Evolutionary conservation across 495 filamentous ascomycete genomes (phyloP), one percentile per base, ranked within the genome.

Genomic region (Penicillium diatomitis): DNA sequence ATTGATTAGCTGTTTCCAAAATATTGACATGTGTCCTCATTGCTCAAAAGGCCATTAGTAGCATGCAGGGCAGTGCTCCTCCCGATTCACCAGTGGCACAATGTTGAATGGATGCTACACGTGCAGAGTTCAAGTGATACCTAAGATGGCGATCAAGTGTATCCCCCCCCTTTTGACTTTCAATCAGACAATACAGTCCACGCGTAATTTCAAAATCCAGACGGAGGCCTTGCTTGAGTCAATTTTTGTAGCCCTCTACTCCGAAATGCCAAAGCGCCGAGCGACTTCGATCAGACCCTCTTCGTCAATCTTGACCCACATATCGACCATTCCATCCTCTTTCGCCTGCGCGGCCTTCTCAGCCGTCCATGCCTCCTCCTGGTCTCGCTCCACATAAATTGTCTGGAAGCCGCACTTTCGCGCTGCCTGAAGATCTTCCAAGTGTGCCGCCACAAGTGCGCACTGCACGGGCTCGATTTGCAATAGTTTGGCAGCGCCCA

Each of bases 391-490:
- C n/a, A 90, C 80, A 66, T 88, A 92, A 35, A 94, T 74, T 0
- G 83, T 85, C 59, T 75, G 67, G 42, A 89, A 69, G 0, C 87
- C 87, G 38, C 67, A 70, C 8, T 49, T 58, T 58, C 80, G 81
- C 8, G 86, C 87, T 0, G 78, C 85, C 41, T 78, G 72, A 50
- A 90, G 57, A 58, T 90, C 87, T 8, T 50, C 56, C 41, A 90
- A 60, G 65, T 94, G 87, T 37, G 86, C 79, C 9, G 88, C 86
- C n/a, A 90, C 86, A 79, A 91, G 75, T 0, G 77, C 85, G 45
- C 87, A 85, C 52, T 90, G 74, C 11, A 50, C 52, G 1, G 80
- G 75, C 50, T 77, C 57, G 38, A 83, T 45, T 0, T 76, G 81
- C 39, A 90, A 63, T 38, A 67, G 65, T 38, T 68, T 56, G 9